Evolutionary conservation across 352 stramenopile species (phyloP).

Genomic region (Blastocystis sp.): DNA sequence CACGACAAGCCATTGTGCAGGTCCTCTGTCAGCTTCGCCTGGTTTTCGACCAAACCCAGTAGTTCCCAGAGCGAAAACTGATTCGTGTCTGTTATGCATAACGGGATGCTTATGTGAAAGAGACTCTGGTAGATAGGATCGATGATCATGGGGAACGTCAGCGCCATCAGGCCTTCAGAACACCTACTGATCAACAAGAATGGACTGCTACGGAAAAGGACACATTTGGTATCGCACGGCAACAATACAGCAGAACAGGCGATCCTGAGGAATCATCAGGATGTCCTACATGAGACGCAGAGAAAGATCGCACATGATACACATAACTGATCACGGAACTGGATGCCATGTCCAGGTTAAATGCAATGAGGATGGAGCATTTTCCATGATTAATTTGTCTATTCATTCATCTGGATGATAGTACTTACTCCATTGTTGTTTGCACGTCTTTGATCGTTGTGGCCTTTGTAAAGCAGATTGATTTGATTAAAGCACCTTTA

Average conservation of each 20-base stretch:
- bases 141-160: not conserved
- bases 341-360: not conserved
- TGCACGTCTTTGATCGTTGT: constrained; percentile 31
- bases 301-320: not conserved
- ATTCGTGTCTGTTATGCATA: not conserved
- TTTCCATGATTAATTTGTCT: constrained; percentile 43
- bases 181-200: not conserved
- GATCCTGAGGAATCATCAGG: not conserved
- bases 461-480: not conserved
- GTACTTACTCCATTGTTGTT: not conserved
- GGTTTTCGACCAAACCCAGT: constrained; percentile 30
- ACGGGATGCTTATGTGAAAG: constrained; percentile 17
- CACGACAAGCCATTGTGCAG: constrained; percentile 17
- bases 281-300: not conserved
- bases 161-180: not conserved
- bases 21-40: constrained; percentile 33
- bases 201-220: not conserved
- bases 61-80: not conserved
- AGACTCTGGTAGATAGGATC: constrained; percentile 33
- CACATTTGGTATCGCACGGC: not conserved
- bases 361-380: constrained; percentile 41
- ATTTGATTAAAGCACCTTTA: constrained; percentile 44
- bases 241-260: constrained; percentile 39
- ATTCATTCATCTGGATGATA: not conserved
- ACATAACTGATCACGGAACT: not conserved